Conservation (phyloP, 75 land plant species). For the Cryptomeria japonica region DNA sequence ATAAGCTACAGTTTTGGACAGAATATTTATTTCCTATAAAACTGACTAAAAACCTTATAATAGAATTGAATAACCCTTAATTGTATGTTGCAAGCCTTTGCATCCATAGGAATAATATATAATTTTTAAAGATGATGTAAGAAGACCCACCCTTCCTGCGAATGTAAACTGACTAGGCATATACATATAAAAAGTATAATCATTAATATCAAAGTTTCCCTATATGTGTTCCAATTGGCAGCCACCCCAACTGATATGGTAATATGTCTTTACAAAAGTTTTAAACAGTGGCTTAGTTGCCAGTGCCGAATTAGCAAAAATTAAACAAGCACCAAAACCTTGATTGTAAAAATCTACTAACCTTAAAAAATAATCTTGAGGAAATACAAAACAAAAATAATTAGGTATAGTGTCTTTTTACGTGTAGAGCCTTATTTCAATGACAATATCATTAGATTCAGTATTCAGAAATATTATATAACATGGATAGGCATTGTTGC, state of each 20-base stretch:
- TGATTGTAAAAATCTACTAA: not conserved
- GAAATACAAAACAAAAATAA: not conserved
- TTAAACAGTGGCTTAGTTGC: not conserved
- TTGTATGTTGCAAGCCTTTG: not conserved
- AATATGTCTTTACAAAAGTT: too few species aligned
- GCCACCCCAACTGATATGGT: too few species aligned
- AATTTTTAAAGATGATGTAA: too few species aligned
- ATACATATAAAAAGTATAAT: too few species aligned
- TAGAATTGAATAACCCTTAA: not conserved
- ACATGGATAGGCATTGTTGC: not conserved
- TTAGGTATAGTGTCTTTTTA: not conserved
- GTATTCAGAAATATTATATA: not conserved
- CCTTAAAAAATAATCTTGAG: not conserved
- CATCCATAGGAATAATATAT: not conserved
- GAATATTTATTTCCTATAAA: not conserved
- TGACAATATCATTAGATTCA: not conserved
- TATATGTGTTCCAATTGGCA: too few species aligned
- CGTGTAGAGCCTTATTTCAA: not conserved
- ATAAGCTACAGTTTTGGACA: not conserved
- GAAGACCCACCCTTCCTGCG: not conserved
- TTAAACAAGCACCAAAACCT: not conserved
- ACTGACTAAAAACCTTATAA: not conserved
- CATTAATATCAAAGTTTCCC: too few species aligned
- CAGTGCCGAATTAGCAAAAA: not conserved
- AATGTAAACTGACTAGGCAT: not conserved